These are phyloP conservation scores for Nicotiana tomentosiformis DNA, from an alignment of 257 asterid species.

Conservation along the genomic window DNA sequence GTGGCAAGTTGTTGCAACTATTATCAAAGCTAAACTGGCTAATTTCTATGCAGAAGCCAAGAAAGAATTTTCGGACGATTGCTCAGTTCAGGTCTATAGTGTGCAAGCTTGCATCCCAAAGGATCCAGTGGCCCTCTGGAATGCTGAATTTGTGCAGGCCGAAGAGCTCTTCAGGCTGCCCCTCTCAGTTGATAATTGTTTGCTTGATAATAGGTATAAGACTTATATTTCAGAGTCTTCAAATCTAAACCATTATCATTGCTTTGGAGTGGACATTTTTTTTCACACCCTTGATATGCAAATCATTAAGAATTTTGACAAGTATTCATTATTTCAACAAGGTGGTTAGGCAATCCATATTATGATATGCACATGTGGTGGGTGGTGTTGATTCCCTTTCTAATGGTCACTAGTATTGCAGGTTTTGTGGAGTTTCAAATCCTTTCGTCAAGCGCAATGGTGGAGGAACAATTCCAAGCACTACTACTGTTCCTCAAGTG, in stretches of 20 bases:
- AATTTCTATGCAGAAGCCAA: constrained; percentile 51
- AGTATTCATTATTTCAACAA: not conserved
- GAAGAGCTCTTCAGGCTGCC: constrained; percentile 76
- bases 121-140: constrained; percentile 94
- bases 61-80: constrained; percentile 58
- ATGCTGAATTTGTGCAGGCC: constrained; percentile 84
- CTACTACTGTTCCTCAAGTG: constrained; percentile 30
- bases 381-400: not conserved
- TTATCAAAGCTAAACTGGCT: not conserved
- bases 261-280: not conserved
- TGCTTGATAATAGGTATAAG: constrained; percentile 70
- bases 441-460: constrained; percentile 54
- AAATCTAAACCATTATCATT: not conserved
- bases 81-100: constrained; percentile 80
- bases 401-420: constrained; percentile 7
- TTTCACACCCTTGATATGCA: not conserved
- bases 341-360: not conserved
- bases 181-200: constrained; percentile 53
- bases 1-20: constrained; percentile 1
- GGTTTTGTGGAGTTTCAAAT: constrained; percentile 85
- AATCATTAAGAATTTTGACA: not conserved
- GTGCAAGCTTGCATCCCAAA: constrained; percentile 88
- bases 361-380: not conserved
- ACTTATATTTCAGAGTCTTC: constrained; percentile 8
- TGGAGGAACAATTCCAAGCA: constrained; percentile 34